These are phyloP conservation scores for Podospora didyma DNA, from an alignment of 495 filamentous ascomycete species.

Conservation along the genomic window DNA sequence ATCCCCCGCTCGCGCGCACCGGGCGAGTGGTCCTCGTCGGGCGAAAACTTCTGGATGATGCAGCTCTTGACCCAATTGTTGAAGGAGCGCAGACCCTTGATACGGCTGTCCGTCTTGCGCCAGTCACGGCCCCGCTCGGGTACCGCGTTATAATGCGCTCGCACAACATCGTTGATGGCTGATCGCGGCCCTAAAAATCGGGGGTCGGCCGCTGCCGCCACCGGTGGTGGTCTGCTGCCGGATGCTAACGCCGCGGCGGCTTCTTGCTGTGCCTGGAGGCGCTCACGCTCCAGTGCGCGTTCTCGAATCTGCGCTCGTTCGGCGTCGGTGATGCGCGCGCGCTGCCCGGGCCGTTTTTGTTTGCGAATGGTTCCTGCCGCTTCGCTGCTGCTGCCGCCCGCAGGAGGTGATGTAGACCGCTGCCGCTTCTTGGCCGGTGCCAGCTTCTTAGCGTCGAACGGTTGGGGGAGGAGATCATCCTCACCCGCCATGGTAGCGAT, in stretches of 20 bases:
- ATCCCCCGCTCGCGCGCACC: conserved; percentile 52
- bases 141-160: conserved; percentile 94
- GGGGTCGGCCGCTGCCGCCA: conserved; percentile 43
- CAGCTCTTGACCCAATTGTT: conserved; percentile 99
- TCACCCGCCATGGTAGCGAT: conserved; percentile 13
- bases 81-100: conserved; percentile 89
- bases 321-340: conserved; percentile 67
- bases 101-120: conserved; percentile 87
- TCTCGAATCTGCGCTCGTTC: conserved; percentile 67
- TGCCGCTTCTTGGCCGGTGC: conserved; percentile 49
- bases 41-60: conserved; percentile 93
- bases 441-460: conserved; percentile 53
- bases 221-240: conserved; percentile 13
- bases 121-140: conserved; percentile 88
- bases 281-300: conserved; percentile 62
- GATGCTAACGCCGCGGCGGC: conserved; percentile 21
- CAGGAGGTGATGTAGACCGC: conserved; percentile 34
- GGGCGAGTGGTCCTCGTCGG: conserved; percentile 63
- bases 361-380: conserved; percentile 51
- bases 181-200: conserved; percentile 30
- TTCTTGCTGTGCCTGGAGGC: conserved; percentile 14
- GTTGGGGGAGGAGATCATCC: conserved; percentile 46
- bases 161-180: conserved; percentile 78
- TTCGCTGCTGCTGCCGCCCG: conserved; percentile 14
- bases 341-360: conserved; percentile 82